Conservation (phyloP, 176 grass and related monocot genomes). For the Oryza glumipatula region DNA sequence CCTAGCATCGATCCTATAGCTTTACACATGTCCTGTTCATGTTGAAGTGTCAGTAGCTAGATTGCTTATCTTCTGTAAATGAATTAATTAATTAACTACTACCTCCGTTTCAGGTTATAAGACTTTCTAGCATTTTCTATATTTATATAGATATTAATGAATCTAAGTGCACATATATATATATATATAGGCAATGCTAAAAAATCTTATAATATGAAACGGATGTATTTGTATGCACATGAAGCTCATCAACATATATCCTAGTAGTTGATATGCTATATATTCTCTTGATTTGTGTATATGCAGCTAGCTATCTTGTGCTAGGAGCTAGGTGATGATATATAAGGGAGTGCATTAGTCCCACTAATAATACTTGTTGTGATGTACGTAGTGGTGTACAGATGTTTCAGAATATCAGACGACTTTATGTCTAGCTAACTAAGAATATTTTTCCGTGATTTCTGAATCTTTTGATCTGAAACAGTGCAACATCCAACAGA, state of each 20-base stretch:
- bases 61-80: neutral
- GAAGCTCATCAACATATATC: neutral
- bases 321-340: neutral
- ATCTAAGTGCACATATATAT: too few relatives aligned
- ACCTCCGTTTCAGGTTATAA: too few relatives aligned
- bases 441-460: neutral
- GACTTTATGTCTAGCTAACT: neutral
- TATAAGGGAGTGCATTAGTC: neutral
- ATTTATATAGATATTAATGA: too few relatives aligned
- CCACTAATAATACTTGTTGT: neutral
- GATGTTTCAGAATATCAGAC: slow-evolving; percentile 7
- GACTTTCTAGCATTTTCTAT: too few relatives aligned
- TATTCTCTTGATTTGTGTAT: neutral
- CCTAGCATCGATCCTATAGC: neutral
- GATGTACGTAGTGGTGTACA: neutral
- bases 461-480: slow-evolving; percentile 34
- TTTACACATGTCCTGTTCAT: neutral
- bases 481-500: neutral
- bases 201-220: too few relatives aligned
- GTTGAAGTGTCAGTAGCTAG: neutral
- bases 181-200: too few relatives aligned
- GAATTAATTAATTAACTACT: too few relatives aligned
- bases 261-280: neutral
- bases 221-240: too few relatives aligned
- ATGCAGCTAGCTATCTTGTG: neutral